Conservation (phyloP, 148 eudicot genomes). For the Camellia japonica region DNA sequence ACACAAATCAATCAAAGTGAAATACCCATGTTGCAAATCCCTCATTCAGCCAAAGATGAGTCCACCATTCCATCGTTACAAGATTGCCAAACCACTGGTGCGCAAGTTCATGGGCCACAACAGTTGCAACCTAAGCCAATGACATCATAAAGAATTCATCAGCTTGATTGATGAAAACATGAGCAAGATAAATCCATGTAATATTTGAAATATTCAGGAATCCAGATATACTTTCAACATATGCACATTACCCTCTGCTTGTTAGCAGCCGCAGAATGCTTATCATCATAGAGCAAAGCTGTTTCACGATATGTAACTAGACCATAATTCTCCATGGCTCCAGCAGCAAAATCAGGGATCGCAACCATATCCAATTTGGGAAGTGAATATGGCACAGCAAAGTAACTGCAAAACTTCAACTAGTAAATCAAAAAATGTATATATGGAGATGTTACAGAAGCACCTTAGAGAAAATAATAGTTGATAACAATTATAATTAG, state of each 20-base stretch:
- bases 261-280: conserved; percentile 92
- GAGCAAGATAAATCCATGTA: conserved; percentile 5
- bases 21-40: conserved; percentile 98
- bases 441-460: neutral
- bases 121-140: conserved; percentile 72
- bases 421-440: conserved; percentile 7
- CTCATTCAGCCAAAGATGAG: conserved; percentile 95
- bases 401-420: conserved; percentile 48
- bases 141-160: conserved; percentile 5
- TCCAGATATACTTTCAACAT: neutral
- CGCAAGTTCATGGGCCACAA: conserved; percentile 95
- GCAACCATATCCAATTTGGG: conserved; percentile 98
- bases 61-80: conserved; percentile 99
- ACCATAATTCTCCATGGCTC: conserved; percentile 99
- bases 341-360: conserved; percentile 96
- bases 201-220: neutral
- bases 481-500: neutral
- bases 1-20: neutral
- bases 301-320: conserved; percentile 93
- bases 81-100: conserved; percentile 99
- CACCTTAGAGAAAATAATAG: neutral
- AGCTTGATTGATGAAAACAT: neutral
- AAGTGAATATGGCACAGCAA: conserved; percentile 79
- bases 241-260: conserved; percentile 77
- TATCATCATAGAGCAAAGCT: conserved; percentile 91